These are phyloP conservation scores for Phytophthora melonis DNA, from an alignment of 352 stramenopile species.

Conservation along the genomic window DNA sequence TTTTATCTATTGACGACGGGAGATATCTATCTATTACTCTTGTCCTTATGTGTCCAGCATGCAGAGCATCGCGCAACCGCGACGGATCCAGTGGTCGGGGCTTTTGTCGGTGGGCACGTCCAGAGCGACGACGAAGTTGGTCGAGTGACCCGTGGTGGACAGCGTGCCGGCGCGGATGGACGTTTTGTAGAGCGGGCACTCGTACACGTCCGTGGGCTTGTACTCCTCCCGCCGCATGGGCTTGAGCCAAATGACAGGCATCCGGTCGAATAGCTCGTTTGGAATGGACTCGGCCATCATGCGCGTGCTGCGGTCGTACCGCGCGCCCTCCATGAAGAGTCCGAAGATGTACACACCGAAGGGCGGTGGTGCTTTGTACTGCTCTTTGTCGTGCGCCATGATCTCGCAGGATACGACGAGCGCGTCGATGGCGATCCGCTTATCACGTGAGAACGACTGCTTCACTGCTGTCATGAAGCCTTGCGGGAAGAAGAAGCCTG, in stretches of 20 bases:
- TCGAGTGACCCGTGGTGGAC: conserved; percentile 94
- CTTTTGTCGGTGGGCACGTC: conserved; percentile 87
- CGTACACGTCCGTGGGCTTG: conserved; percentile 82
- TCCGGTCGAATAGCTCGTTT: conserved; percentile 91
- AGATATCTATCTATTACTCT: not conserved
- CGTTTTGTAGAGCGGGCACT: conserved; percentile 95
- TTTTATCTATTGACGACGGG: conserved; percentile 27
- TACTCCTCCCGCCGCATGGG: conserved; percentile 82
- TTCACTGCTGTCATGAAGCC: conserved; percentile 96
- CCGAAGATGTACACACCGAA: conserved; percentile 95
- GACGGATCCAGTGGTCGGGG: conserved; percentile 93
- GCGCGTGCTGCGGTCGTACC: conserved; percentile 81
- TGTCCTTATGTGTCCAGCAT: conserved; percentile 92
- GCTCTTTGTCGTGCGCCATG: conserved; percentile 75
- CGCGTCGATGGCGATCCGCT: conserved; percentile 93
- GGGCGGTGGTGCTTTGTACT: conserved; percentile 62
- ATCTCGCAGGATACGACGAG: conserved; percentile 89
- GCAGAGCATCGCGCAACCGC: conserved; percentile 94
- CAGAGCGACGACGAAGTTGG: conserved; percentile 93
- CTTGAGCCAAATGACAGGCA: conserved; percentile 94
- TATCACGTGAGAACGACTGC: conserved; percentile 92
- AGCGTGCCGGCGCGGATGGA: conserved; percentile 92
- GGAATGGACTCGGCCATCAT: conserved; percentile 91
- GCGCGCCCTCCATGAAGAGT: conserved; percentile 95
- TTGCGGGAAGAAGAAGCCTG: conserved; percentile 96